Evolutionary conservation across 2,329 filamentous ascomycete genomes (phyloP).

Genomic region (Sclerotinia trifoliorum): DNA sequence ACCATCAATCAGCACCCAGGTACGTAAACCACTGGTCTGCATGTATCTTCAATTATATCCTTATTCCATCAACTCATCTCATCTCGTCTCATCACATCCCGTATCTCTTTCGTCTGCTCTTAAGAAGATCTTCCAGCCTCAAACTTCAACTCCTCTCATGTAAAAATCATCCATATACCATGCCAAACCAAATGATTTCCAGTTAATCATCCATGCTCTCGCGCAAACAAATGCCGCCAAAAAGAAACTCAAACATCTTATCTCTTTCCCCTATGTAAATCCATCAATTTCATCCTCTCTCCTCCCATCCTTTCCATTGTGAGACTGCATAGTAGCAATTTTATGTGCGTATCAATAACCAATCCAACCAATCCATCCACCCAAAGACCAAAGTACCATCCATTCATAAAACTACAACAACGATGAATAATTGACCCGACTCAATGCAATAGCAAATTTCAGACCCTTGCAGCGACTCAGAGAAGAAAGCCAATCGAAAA

Average conservation of each 20-base stretch:
- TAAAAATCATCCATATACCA: slow-evolving; percentile 8
- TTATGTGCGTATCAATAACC: slow-evolving; percentile 2
- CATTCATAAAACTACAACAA: slow-evolving; percentile 17
- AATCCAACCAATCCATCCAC: neutral
- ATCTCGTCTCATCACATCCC: neutral
- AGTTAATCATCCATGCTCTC: neutral
- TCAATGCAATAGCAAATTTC: slow-evolving; percentile 7
- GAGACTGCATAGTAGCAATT: slow-evolving; percentile 8
- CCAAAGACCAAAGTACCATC: neutral
- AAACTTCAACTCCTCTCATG: slow-evolving; percentile 4
- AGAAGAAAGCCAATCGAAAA: neutral
- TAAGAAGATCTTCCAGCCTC: neutral
- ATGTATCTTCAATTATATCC: slow-evolving; percentile 1
- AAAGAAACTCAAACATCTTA: neutral
- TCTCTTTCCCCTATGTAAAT: slow-evolving; percentile 3
- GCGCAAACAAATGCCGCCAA: slow-evolving; percentile 14
- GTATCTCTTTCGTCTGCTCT: neutral
- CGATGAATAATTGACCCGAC: slow-evolving; percentile 13
- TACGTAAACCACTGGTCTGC: neutral
- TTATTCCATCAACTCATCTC: neutral
- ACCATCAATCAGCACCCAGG: slow-evolving; percentile 10
- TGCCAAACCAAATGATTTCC: neutral
- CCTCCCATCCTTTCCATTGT: neutral
- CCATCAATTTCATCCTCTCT: slow-evolving; percentile 6
- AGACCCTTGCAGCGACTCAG: neutral